Evolutionary conservation across 1,284 basidiomycete species (phyloP), one percentile per base, ranked within the genome.

Genomic region (Neonothopanus nambi): DNA sequence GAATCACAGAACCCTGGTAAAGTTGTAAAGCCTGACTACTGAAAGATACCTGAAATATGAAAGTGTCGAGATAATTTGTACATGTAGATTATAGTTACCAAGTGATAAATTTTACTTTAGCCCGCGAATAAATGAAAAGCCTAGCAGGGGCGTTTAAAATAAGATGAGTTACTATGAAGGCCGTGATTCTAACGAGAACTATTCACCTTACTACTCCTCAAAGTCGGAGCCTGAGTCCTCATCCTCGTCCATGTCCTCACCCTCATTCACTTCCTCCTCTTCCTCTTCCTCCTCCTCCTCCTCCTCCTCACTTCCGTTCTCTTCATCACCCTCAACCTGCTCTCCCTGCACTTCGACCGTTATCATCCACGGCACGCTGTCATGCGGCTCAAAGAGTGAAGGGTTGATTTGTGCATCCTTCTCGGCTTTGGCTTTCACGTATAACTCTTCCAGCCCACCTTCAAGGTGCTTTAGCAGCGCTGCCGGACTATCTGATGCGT

Each of bases 301-400:
- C 7, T 60, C 61, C 13, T 58, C 58, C 21, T 65, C 66, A 23
- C 61, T 67, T 6, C 65, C 66, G 0, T 63, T 61, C 7, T 63
- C 62, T 3, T 59, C 65, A 23, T 66, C 65, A 37, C 65, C 65
- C 1, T 62, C 62, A 6, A 63, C 67, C 12, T 61, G 63, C n/a
- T 64, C 67, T 20, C 63, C 65, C 1, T 61, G 62, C 18, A 62
- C 30, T 33, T 33, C 30, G 65, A 21, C 64, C 62, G n/a, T 58
- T 59, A 23, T 59, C 64, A 13, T 66, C 67, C 9, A 60, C 57
- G 17, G 62, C 58, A 15, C 65, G 62, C 43, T 65, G 18, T 57
- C 8, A 8, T n/a, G 24, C 8, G 30, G 9, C 9, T 33, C 30
- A 33, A 9, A 11, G 30, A 13, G 9, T 13, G 30, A 33, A 33